phyloP scores from a whole-genome alignment of 345 rosid species.

The Euphorbia tirucalli region DNA sequence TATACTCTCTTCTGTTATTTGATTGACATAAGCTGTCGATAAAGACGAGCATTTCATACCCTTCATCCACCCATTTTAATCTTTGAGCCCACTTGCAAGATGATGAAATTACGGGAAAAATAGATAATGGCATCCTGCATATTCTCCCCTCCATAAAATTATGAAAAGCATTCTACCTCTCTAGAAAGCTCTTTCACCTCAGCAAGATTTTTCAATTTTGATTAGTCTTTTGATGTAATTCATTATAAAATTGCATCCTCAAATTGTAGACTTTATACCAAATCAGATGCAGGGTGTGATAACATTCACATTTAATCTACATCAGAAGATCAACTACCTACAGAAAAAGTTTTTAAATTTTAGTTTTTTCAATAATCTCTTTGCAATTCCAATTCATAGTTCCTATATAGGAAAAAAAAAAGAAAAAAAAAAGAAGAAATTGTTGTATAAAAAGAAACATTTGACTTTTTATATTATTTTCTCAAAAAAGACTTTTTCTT shows the following conservation, averaged over 20 bases:
- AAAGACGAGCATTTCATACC: slow-evolving; percentile 63
- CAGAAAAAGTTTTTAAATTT: too few species aligned
- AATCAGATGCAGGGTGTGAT: too few species aligned
- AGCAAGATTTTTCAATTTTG: neutral
- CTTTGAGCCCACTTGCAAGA: slow-evolving; percentile 51
- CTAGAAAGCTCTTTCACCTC: neutral
- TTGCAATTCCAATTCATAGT: neutral
- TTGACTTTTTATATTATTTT: too few species aligned
- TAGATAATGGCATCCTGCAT: too few species aligned
- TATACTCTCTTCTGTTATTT: slow-evolving; percentile 28
- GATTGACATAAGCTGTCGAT: slow-evolving; percentile 33
- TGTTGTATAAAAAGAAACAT: too few species aligned
- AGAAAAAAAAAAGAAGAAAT: too few species aligned
- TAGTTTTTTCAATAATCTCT: too few species aligned
- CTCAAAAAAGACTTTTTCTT: too few species aligned
- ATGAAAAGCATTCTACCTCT: neutral
- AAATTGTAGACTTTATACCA: neutral
- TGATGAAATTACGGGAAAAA: neutral
- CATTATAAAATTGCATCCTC: neutral
- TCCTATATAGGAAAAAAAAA: too few species aligned
- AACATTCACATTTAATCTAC: too few species aligned
- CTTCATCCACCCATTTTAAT: slow-evolving; percentile 85
- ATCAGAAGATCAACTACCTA: too few species aligned
- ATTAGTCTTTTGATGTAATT: neutral
- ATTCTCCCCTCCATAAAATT: neutral